Base-by-base conservation (phyloP, 257 asterid species). In the Echium plantagineum region DNA sequence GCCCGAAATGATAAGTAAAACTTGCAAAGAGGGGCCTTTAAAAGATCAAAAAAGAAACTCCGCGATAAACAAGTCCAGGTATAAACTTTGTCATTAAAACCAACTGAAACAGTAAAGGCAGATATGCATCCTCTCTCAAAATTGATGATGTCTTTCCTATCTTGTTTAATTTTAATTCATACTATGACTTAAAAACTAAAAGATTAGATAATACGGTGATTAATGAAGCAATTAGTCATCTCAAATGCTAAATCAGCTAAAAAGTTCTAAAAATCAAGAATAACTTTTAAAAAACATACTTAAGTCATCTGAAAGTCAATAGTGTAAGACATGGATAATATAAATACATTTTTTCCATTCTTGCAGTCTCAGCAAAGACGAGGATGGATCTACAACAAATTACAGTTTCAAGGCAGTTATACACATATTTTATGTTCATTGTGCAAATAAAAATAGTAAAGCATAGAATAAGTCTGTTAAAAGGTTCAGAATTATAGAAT, bases 1-100 rank as follows among this genome's bases (percentile, higher is more conserved):
- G 79, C 51, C 22, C 68, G 48, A 64, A 71, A 75, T 52, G 47
- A 72, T 32, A 65, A 60, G 35, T 55, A 62, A 72, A 59, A 66
- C 61, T 22, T 52, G 53, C 49, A 56, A 74, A 22, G 22, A 12
- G 9, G 48, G 22, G 12, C 16, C 10, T 4, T 35, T 32, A 3
- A 17, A 5, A 24, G n/a, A 19, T 22, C 47, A 1, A 42, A 21
- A 54, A 47, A 62, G 6, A 19, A n/a, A 47, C 12, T 17, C 9
- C 15, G 12, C 4, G 1, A 5, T 42, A 56, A 21, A 57, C 21
- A 21, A 18, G 18, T 18, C 31, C 46, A 32, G 7, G 7, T 28
- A 28, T 28, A 28, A 26, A 28, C 5, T 28, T 28, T 28, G 32
- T 28, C 32, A 0, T 28, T 24, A 24, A 24, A 1, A 24, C 26